Conservation (phyloP, 2,329 filamentous ascomycete species). For the Curvularia spicifera region DNA sequence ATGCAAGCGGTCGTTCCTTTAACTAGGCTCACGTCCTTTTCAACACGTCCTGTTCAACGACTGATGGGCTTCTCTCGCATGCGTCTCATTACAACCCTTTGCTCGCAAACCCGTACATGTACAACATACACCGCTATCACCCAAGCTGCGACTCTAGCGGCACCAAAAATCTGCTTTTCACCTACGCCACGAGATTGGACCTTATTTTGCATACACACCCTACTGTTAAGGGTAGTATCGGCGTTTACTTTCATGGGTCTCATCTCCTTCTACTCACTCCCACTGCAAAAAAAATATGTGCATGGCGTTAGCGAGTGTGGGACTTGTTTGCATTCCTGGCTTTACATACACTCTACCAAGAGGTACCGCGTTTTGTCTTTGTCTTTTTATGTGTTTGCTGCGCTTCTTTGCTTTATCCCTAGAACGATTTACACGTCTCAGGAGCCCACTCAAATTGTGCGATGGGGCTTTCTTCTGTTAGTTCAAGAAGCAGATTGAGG, state of each 20-base stretch:
- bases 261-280: background rate
- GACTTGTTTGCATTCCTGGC: constrained; percentile 2
- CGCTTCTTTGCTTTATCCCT: background rate
- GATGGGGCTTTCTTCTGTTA: constrained; percentile 24
- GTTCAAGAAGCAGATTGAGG: constrained; percentile 7
- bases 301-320: constrained; percentile 5
- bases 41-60: constrained; percentile 8
- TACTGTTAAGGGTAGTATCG: background rate
- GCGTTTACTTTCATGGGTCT: constrained; percentile 4
- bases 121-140: constrained; percentile 3
- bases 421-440: background rate
- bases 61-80: constrained; percentile 7
- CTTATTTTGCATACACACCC: constrained; percentile 10
- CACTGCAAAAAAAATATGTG: constrained; percentile 5
- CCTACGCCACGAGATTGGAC: constrained; percentile 10
- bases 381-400: background rate
- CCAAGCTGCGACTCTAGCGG: constrained; percentile 7
- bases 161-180: constrained; percentile 17
- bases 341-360: constrained; percentile 1
- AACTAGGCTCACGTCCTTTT: constrained; percentile 45
- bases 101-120: constrained; percentile 5
- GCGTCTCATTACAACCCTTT: constrained; percentile 1
- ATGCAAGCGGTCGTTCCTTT: constrained; percentile 42
- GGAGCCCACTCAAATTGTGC: constrained; percentile 5
- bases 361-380: background rate